Evolutionary conservation across 2,329 filamentous ascomycete genomes (phyloP).

Genomic region (Pleoardoris graminearum): DNA sequence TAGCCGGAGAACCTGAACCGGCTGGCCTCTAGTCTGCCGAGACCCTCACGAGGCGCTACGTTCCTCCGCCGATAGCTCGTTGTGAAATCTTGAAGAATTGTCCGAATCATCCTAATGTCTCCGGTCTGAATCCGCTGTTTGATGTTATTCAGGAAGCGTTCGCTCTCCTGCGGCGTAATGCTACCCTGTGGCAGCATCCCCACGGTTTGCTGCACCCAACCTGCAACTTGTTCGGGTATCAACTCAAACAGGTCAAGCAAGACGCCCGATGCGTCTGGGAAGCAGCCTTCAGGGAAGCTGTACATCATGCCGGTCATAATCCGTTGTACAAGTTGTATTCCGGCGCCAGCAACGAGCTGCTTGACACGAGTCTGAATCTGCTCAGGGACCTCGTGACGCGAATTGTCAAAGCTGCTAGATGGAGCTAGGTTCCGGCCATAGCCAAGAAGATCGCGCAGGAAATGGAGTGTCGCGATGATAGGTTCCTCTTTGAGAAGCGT

Average conservation of each 20-base stretch:
- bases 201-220: constrained; percentile 84
- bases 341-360: constrained; percentile 69
- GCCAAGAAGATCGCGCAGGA: constrained; percentile 83
- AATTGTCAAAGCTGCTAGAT: constrained; percentile 63
- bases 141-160: constrained; percentile 79
- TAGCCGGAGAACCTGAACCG: constrained; percentile 74
- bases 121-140: constrained; percentile 71
- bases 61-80: constrained; percentile 92
- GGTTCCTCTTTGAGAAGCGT: constrained; percentile 90
- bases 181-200: constrained; percentile 76
- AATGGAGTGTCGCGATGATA: constrained; percentile 87
- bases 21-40: constrained; percentile 83
- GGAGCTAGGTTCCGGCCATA: constrained; percentile 77
- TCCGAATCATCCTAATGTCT: constrained; percentile 77
- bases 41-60: constrained; percentile 88
- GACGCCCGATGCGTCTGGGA: constrained; percentile 92
- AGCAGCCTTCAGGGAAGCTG: constrained; percentile 93
- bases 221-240: constrained; percentile 74
- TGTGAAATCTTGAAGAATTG: constrained; percentile 92
- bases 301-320: constrained; percentile 99
- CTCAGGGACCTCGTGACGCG: constrained; percentile 62
- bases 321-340: constrained; percentile 80
- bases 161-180: constrained; percentile 75
- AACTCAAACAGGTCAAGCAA: constrained; percentile 87
- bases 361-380: constrained; percentile 75